Evolutionary conservation across 495 filamentous ascomycete genomes (phyloP).

Genomic region (Durotheca rogersii): DNA sequence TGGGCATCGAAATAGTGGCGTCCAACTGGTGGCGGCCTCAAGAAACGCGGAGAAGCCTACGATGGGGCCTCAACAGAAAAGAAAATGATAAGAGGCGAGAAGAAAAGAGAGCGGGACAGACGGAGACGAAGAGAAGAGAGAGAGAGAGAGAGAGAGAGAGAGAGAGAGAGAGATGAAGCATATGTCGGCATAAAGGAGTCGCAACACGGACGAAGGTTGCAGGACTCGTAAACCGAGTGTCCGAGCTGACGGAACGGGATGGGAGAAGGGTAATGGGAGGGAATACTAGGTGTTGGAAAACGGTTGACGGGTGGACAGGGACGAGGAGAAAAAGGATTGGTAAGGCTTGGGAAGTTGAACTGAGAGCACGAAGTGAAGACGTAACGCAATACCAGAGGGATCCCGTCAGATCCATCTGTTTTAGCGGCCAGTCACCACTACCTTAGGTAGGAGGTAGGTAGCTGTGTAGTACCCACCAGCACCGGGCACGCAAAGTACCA

Average conservation of each 20-base stretch:
- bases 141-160: too few species aligned
- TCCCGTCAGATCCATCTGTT: too few species aligned
- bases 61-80: not conserved
- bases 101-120: not conserved
- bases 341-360: not conserved
- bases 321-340: constrained; percentile 11
- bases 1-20: constrained; percentile 16
- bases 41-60: constrained; percentile 9
- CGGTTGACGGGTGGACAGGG: not conserved
- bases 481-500: too few species aligned
- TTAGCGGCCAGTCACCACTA: too few species aligned
- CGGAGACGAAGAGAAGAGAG: not conserved
- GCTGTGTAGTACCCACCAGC: not conserved
- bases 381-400: not conserved
- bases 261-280: not conserved
- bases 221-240: constrained; percentile 10
- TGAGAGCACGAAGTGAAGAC: not conserved
- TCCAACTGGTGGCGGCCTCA: constrained; percentile 17
- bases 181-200: constrained; percentile 23
- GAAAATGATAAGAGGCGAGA: constrained; percentile 7
- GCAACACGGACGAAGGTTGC: constrained; percentile 16
- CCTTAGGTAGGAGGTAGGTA: too few species aligned
- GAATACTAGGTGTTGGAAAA: constrained; percentile 2
- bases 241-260: constrained; percentile 16
- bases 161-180: constrained; percentile 20